A percentile compares a stretch with the other conserved stretches of the same genome.
Evolutionary conservation across 2,329 filamentous ascomycete genomes (phyloP).

Genomic region (Claviceps sp.): DNA sequence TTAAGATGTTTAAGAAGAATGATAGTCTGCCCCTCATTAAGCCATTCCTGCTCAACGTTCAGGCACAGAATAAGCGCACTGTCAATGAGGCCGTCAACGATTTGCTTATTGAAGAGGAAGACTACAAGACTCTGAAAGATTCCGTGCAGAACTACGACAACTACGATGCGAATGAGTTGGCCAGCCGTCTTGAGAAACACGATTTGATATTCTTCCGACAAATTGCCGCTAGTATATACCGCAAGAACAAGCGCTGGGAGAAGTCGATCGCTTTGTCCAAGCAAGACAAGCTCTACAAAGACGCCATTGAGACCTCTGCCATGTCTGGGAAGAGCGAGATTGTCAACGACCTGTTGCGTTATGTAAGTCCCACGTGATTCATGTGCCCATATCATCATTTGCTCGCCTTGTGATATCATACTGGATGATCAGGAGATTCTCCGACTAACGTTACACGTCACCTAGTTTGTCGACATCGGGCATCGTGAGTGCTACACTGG

Average conservation of each 20-base stretch:
- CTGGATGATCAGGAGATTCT: no score
- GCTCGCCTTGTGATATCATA: neutral
- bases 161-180: slow-evolving; percentile 89
- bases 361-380: slow-evolving; percentile 53
- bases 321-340: slow-evolving; percentile 83
- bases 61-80: slow-evolving; percentile 92
- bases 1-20: slow-evolving; percentile 96
- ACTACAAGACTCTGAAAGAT: slow-evolving; percentile 96
- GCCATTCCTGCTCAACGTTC: slow-evolving; percentile 93
- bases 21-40: slow-evolving; percentile 98
- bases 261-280: slow-evolving; percentile 96
- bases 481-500: slow-evolving; percentile 99
- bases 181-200: slow-evolving; percentile 87
- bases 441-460: slow-evolving; percentile 14
- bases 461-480: slow-evolving; percentile 93
- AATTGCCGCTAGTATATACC: slow-evolving; percentile 95
- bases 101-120: slow-evolving; percentile 93
- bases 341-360: slow-evolving; percentile 89
- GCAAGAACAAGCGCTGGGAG: slow-evolving; percentile 99
- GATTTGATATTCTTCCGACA: slow-evolving; percentile 98
- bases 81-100: slow-evolving; percentile 99
- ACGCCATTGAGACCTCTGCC: slow-evolving; percentile 94
- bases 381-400: neutral
- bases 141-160: slow-evolving; percentile 99
- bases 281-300: slow-evolving; percentile 99